phyloP scores from a whole-genome alignment of 2,329 filamentous ascomycete species.

The Mollisia scopiformis region DNA sequence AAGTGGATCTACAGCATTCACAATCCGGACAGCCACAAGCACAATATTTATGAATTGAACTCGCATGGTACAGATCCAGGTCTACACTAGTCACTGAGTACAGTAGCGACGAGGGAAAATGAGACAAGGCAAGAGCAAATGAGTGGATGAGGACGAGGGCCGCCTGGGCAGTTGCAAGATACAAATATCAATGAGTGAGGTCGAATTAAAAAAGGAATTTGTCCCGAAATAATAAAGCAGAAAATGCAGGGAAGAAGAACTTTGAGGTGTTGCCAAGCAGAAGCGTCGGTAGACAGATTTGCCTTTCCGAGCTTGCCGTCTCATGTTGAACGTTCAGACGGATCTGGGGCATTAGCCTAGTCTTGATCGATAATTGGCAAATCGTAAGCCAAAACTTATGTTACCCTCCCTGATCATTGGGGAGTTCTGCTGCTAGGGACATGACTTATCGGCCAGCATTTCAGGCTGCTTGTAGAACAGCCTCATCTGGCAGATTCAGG shows the following conservation, averaged over 20 bases:
- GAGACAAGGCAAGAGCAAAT: background rate
- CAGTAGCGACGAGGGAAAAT: background rate
- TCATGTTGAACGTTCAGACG: conserved; percentile 10
- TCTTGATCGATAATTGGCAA: background rate
- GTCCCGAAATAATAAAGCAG: background rate
- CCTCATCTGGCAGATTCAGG: background rate
- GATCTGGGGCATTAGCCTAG: conserved; percentile 9
- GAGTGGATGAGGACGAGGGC: background rate
- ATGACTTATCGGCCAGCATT: too few relatives aligned
- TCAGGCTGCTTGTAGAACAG: too few relatives aligned
- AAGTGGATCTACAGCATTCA: background rate
- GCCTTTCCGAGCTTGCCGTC: conserved; percentile 3
- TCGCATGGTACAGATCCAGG: background rate
- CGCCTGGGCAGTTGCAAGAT: background rate
- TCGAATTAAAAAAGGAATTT: background rate
- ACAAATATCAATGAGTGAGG: background rate
- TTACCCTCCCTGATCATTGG: too few relatives aligned
- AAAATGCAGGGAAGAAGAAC: background rate
- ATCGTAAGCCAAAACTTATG: background rate
- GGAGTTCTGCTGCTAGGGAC: too few relatives aligned
- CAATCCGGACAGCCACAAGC: too few relatives aligned
- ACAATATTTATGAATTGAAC: background rate
- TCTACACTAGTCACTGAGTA: background rate
- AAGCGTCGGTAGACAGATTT: background rate
- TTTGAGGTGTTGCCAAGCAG: background rate